Base-by-base conservation (phyloP, 257 asterid species). In the Haberlea rhodopensis region DNA sequence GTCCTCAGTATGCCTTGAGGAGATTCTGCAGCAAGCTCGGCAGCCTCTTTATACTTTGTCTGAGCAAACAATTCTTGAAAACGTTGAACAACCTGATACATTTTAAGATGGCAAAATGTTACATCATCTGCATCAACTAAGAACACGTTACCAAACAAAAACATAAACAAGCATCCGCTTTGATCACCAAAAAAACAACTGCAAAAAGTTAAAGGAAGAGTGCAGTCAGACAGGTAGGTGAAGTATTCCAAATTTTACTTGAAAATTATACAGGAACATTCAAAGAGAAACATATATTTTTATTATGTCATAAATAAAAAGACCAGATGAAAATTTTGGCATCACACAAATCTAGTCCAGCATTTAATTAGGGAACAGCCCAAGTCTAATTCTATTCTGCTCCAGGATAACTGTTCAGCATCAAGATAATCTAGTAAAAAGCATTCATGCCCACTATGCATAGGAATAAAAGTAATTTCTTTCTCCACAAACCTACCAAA, bases 11-110 rank as follows among this genome's bases (percentile, higher is more conserved):
- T 88, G 82, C 99, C 97, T 75, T 90, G 99, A 0, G 99, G 99
- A 70, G 99, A 94, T 70, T 94, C 97, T 57, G 99, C 99, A 71
- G 97, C 99, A 73, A 94, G 95, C 79, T 94, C 99, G 0, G 99
- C 99, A 72, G 99, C 99, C 80, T 94, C 99, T 79, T 94, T 94
- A 52, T 94, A 94, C 85, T 94, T 94, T 25, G 99, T 88, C 75
- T 90, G 99, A 78, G 99, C 94, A 80, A 94, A 94, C 82, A 94
- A 79, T 75, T 94, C 99, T 81, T 94, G 97, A 81, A 94, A 94
- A 18, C 92, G 99, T 78, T 88, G 95, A 77, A 94, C 97, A 75
- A 94, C 99, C 99, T 94, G 78, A 49, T 56, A 55, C 18, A 75
- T 63, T 65, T 40, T 55, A 67, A 76, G 68, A 69, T 29, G 53